These are phyloP conservation scores for Salix udensis DNA, from an alignment of 345 rosid genomes.

Conservation along the genomic window DNA sequence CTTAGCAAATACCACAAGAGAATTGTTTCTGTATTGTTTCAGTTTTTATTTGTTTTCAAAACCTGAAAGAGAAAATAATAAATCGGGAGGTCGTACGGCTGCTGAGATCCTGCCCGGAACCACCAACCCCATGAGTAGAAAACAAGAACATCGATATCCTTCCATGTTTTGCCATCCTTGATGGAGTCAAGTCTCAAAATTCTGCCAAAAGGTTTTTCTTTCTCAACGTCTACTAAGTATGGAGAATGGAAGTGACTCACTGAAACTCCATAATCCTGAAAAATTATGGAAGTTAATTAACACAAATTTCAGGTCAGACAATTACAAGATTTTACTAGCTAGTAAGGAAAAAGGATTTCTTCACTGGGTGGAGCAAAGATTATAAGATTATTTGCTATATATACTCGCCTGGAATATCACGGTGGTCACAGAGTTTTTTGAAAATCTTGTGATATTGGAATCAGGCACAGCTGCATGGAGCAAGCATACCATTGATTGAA, in stretches of 20 bases:
- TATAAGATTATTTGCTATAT: too few species aligned
- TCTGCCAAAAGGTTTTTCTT: conserved; percentile 35
- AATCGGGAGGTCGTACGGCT: conserved; percentile 38
- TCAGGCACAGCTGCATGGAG: conserved; percentile 48
- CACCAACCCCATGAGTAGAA: conserved; percentile 79
- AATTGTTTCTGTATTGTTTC: too few species aligned
- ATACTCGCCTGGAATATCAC: conserved; percentile 40
- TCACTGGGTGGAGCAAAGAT: too few species aligned
- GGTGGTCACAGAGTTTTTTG: conserved; percentile 10
- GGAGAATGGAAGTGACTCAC: conserved; percentile 35
- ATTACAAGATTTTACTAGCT: too few species aligned
- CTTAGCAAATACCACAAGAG: too few species aligned
- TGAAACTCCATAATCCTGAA: conserved; percentile 51
- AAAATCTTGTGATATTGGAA: conserved; percentile 23
- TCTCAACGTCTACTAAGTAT: conserved; percentile 48
- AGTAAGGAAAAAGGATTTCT: too few species aligned
- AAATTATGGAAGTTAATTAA: too few species aligned
- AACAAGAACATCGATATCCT: conserved; percentile 44
- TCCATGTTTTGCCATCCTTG: conserved; percentile 44
- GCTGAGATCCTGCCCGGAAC: conserved; percentile 47
- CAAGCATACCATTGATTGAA: conserved; percentile 52
- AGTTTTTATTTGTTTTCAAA: too few species aligned
- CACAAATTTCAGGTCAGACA: too few species aligned
- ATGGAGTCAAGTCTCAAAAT: conserved; percentile 57
- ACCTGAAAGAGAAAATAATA: too few species aligned